Conservation (phyloP, 306 rosid genomes). For the Trifolium pratense region DNA sequence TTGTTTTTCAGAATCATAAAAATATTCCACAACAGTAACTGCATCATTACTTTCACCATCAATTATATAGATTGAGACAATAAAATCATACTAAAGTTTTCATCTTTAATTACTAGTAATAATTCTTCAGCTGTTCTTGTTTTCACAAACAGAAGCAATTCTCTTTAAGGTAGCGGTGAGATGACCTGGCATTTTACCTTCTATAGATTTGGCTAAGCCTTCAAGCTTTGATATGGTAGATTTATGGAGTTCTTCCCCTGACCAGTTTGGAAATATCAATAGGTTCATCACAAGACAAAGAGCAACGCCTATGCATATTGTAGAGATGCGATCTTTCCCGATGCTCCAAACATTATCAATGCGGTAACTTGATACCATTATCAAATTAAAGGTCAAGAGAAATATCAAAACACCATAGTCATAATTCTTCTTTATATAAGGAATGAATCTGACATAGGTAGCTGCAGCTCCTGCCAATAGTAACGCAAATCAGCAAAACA, state of each 20-base stretch:
- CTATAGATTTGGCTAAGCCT: constrained; percentile 78
- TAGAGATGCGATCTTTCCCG: constrained; percentile 69
- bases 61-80: not conserved
- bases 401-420: constrained; percentile 88
- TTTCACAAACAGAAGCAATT: not conserved
- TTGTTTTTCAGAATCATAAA: constrained; percentile 44
- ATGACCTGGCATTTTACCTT: constrained; percentile 54
- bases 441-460: constrained; percentile 84
- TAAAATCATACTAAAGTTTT: not conserved
- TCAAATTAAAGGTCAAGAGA: constrained; percentile 83
- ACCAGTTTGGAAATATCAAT: constrained; percentile 85
- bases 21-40: constrained; percentile 81
- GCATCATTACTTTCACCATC: constrained; percentile 45
- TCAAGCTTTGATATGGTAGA: constrained; percentile 73
- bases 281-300: constrained; percentile 78
- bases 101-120: not conserved
- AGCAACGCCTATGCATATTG: constrained; percentile 81
- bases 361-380: constrained; percentile 84
- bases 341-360: constrained; percentile 59
- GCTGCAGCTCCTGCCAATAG: constrained; percentile 72
- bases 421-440: constrained; percentile 77
- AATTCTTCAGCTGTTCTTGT: not conserved
- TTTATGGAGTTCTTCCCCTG: constrained; percentile 89
- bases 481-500: not conserved
- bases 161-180: not conserved